Evolutionary conservation across 345 rosid genomes (phyloP), one percentile per base, ranked within the genome.

Genomic region (Salix koriyanagi): DNA sequence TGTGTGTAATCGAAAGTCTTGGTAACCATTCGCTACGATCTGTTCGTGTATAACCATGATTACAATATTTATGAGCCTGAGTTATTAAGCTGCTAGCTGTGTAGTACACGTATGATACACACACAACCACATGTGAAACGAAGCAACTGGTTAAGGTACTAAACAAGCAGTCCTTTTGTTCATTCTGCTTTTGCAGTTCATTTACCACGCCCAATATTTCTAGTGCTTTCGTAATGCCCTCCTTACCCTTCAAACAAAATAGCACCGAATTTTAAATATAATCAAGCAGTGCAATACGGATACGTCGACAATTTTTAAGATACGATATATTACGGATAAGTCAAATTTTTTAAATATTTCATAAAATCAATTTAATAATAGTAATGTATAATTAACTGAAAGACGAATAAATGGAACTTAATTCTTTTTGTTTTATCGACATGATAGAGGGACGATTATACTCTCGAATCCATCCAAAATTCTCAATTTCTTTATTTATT

Each of bases 1-100:
- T 34, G 5, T 34, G 0, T 4, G 5, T 87, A 83, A 83, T 83
- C 81, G 88, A 85, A 85, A 75, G 75, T 83, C 80, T 87, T 66
- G 83, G 71, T 75, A 77, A 50, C 28, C 67, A 82, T 67, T 65
- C 41, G 77, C 73, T 75, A 54, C 79, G 2, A 30, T 83, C 80
- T 77, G 82, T 79, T 81, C 74, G 68, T 36, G 56, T 23, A n/a
- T 19, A 75, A 46, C 64, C 42, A 75, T 46, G 12, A 66, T 65
- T 72, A 61, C 52, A 12, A 15, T 32, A 65, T 44, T 21, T 48
- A 73, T 60, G 25, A 16, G 62, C 61, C 23, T 39, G 67, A 60
- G 48, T 72, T 15, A 36, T 58, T 41, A 72, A 72, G 67, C 54
- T 39, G 6, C 6, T 34, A 41, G 39, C 56, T 61, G 39, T 25